Base-by-base conservation (phyloP, 192 early-diverging fungal genomes). In the Phycomyces blakesleeanus region DNA sequence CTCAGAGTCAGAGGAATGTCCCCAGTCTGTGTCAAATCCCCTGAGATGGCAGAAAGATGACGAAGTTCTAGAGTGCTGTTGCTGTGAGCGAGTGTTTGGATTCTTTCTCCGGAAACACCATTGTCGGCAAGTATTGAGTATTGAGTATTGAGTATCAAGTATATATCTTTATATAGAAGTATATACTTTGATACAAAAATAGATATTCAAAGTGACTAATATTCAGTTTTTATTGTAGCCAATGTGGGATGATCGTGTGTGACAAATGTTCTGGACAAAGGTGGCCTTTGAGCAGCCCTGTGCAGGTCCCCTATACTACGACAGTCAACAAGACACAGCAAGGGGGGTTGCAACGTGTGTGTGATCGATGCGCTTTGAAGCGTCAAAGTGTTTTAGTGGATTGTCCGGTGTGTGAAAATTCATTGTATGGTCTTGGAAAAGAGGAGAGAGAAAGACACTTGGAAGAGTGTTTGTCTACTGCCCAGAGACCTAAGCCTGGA, bases 321-420 rank as follows among this genome's bases (percentile, higher is more conserved):
- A 4, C 38, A 47, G 20, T 51, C 58, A 21, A 38, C 41, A 27
- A 29, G 42, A 42, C 50, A n/a, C 57, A 58, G n/a, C n/a, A 49
- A 27, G 6, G 29, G 57, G 40, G 42, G 59, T 39, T 40, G 8
- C 66, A 67, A 53, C 37, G 66, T 5, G 53, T 67, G 14, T 67
- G 66, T 37, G 66, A 67, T 61, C 22, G 24, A 22, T 67, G 66
- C 37, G n/a, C 54, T 16, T 16, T 66, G 9, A 82, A 78, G 39
- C 77, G 71, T 9, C 77, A 78, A 16, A 84, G 81, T 25, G 59
- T 83, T 5, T 86, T 92, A 87, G 78, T 74, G 8, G 88, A 89
- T 25, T 92, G 90, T 65, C 90, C 90, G 54, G 87, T 86, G 14
- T 92, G 90, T 70, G 73, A 71, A 9, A 69, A 61, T 5, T 24